These are phyloP conservation scores for Boletus barrowsii DNA, from an alignment of 768 basidiomycete species.

Conservation along the genomic window DNA sequence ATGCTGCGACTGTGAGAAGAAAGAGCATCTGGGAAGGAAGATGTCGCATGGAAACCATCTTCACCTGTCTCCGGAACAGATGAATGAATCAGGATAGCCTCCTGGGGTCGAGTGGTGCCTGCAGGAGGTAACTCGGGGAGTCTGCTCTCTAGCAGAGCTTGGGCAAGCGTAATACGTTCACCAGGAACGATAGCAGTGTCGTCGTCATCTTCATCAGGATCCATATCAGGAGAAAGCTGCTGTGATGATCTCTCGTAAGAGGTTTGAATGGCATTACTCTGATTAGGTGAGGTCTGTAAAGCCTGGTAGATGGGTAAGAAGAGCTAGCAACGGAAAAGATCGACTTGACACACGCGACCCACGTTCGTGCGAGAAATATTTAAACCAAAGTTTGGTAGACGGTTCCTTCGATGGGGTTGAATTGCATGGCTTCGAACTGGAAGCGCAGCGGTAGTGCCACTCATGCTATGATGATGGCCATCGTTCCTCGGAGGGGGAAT, in stretches of 20 bases:
- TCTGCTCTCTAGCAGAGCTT: conserved; percentile 77
- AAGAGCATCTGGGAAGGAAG: conserved; percentile 46
- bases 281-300: conserved; percentile 44
- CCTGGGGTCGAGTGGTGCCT: conserved; percentile 62
- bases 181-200: conserved; percentile 39
- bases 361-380: conserved; percentile 38
- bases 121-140: conserved; percentile 70
- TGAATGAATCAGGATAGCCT: conserved; percentile 61
- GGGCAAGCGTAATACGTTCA: conserved; percentile 67
- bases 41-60: conserved; percentile 42
- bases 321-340: conserved; percentile 63
- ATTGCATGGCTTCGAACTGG: conserved; percentile 29
- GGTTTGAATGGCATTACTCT: conserved; percentile 19
- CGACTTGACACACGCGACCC: conserved; percentile 35
- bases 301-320: conserved; percentile 65
- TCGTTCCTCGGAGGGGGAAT: conserved; percentile 33
- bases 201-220: conserved; percentile 58
- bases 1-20: conserved; percentile 31
- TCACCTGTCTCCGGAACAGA: conserved; percentile 40
- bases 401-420: conserved; percentile 42
- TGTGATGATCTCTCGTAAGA: conserved; percentile 30
- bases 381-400: conserved; percentile 71
- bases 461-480: conserved; percentile 16
- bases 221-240: conserved; percentile 37
- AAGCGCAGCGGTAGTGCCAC: conserved; percentile 20